Evolutionary conservation across 148 eudicot genomes (phyloP).

Genomic region (Rhododendron griersonianum): DNA sequence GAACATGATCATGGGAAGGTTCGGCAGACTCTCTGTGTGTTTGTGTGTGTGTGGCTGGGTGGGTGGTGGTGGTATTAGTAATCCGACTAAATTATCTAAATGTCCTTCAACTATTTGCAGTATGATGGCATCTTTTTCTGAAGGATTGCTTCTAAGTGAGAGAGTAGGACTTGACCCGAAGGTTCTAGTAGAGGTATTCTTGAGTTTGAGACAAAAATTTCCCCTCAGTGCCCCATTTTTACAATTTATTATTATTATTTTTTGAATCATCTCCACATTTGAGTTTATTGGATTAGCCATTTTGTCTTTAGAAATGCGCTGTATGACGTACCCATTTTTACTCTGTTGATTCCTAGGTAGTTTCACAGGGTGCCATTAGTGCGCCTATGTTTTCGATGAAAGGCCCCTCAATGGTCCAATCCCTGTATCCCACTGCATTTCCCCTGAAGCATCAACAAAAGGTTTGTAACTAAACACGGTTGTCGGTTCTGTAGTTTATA

Average conservation of each 20-base stretch:
- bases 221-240: background rate
- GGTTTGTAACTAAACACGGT: slow-evolving; percentile 31
- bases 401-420: slow-evolving; percentile 92
- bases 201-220: background rate
- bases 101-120: slow-evolving; percentile 30
- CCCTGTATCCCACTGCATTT: slow-evolving; percentile 82
- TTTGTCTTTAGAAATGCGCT: background rate
- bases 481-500: background rate
- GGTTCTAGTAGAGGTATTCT: slow-evolving; percentile 72
- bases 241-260: background rate
- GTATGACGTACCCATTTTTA: background rate
- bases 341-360: slow-evolving; percentile 42
- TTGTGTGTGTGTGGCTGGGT: background rate
- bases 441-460: slow-evolving; percentile 97
- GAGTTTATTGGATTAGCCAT: background rate
- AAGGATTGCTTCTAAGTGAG: slow-evolving; percentile 81
- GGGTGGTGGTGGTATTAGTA: background rate
- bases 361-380: slow-evolving; percentile 93
- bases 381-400: slow-evolving; percentile 88
- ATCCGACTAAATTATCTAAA: background rate
- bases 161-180: slow-evolving; percentile 91
- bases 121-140: slow-evolving; percentile 98
- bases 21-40: slow-evolving; percentile 5
- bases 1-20: slow-evolving; percentile 99
- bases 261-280: background rate